These are phyloP conservation scores for Epichloe elymi DNA, from an alignment of 2,329 filamentous ascomycete genomes.

Conservation along the genomic window DNA sequence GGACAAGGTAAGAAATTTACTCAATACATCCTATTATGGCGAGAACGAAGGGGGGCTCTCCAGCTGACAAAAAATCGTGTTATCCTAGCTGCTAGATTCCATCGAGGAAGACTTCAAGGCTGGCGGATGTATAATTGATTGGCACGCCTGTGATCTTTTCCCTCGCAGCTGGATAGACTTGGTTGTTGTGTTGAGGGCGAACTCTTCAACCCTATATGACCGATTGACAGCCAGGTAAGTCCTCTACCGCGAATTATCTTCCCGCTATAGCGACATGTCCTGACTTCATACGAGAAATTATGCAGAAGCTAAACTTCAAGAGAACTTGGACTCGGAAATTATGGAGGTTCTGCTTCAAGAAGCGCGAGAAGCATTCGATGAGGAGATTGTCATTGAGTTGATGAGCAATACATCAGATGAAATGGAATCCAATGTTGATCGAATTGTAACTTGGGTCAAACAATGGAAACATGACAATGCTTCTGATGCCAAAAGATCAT, in stretches of 20 bases:
- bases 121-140: constrained; percentile 86
- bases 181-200: constrained; percentile 77
- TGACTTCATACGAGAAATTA: constrained; percentile 47
- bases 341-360: constrained; percentile 92
- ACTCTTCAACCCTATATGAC: constrained; percentile 73
- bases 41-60: background rate
- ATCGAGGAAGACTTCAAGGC: constrained; percentile 68
- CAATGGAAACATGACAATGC: constrained; percentile 50
- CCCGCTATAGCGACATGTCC: background rate
- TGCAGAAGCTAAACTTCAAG: constrained; percentile 74
- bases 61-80: constrained; percentile 7
- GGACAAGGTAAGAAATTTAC: constrained; percentile 56
- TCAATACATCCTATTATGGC: background rate
- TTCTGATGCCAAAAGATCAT: background rate
- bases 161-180: constrained; percentile 90
- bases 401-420: constrained; percentile 70
- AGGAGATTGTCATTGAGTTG: constrained; percentile 80
- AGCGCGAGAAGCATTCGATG: constrained; percentile 73
- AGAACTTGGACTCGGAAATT: constrained; percentile 94
- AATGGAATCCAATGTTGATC: constrained; percentile 77
- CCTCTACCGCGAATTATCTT: too few species aligned
- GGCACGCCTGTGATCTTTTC: constrained; percentile 95
- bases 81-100: constrained; percentile 60
- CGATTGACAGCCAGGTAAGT: constrained; percentile 57
- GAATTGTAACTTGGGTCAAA: constrained; percentile 69